Evolutionary conservation across 2,329 filamentous ascomycete genomes (phyloP), one percentile per base, ranked within the genome.

Genomic region (Colletotrichum limetticola): DNA sequence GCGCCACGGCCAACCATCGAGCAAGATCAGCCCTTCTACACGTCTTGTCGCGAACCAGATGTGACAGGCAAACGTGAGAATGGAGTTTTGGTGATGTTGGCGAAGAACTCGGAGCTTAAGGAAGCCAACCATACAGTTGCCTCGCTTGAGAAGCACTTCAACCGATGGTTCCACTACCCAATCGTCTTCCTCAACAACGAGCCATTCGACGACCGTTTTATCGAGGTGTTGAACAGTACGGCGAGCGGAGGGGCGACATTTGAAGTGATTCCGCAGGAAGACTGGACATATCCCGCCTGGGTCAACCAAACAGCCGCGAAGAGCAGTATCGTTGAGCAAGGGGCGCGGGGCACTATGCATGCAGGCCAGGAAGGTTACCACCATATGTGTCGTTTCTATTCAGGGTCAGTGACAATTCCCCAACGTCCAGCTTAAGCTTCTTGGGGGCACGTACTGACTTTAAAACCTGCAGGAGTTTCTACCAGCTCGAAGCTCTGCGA

Each of bases 121-220:
- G 79, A 80, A 72, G 84, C 83, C 1, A 81, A 82, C 66, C 79
- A 79, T 65, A 83, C 84, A 3, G 77, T 86, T n/a, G 74, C 76
- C 19, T 83, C 80, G 35, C 80, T 86, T 61, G 84, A 86, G 77
- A 75, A 76, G 26, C 82, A 84, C 68, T 87, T 86, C 78, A 87
- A 87, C 79, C 79, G 80, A 66, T 85, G 83, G 82, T 86, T 83
- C 77, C 80, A 85, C 70, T 87, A 87, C 75, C 85, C 85, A 4
- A 81, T 84, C 71, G 76, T 87, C 37, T 86, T 87, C 74, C 79
- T 87, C 67, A 87, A 87, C 77, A 82, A 87, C 77, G 79, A 86
- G 74, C 78, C 80, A 8, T 87, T 83, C 81, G 79, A 82, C 60
- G 72, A 79, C 14, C 79, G 77, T 60, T 86, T 87, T 71, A 78